Evolutionary conservation across 78 protist genomes (phyloP), one percentile per base, ranked within the genome.

Genomic region (Dictyostelium capitatum): DNA sequence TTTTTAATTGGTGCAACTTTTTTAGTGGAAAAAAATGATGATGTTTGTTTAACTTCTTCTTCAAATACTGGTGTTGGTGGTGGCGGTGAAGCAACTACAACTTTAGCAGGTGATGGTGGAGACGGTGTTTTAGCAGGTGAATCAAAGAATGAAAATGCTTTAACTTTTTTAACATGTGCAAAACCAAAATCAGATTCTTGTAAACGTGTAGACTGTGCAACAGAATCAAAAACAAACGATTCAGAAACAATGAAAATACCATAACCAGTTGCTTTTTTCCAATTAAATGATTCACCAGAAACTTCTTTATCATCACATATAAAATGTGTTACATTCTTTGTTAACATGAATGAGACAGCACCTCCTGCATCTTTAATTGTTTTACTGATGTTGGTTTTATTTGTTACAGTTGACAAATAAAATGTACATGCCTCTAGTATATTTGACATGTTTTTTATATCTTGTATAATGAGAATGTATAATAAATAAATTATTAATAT

Each of bases 311-410:
- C 84, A 7, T 28, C 53, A 8, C 79, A 59, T 3, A 87, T 32
- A 32, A 48, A 48, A 30, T 87, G 84, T 4, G 83, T 87, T 25
- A 74, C 82, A 25, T 28, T 48, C 37, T 77, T 87, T 12, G 57
- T 46, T 23, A 87, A 23, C 72, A 87, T 47, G 48, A 87, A 87
- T 50, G 25, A 46, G 5, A 87, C 32, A 4, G 70, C 3, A 62
- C 93, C 93, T 11, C 93, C 93, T 62, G 77, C 78, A 14, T 87
- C 93, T 64, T 87, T 87, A 7, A 87, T 87, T 0, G 70, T 47
- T 65, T 87, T 87, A 11, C 47, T 32, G 1, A 77, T 19, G 6
- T 23, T 67, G 6, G 8, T 6, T 51, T 87, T 87, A 28, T 23
- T 77, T 7, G 47, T 87, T 1, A 87, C 85, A 46, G 79, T 77